Evolutionary conservation across 78 protist genomes (phyloP).

Genomic region (Emiliania huxleyi): DNA sequence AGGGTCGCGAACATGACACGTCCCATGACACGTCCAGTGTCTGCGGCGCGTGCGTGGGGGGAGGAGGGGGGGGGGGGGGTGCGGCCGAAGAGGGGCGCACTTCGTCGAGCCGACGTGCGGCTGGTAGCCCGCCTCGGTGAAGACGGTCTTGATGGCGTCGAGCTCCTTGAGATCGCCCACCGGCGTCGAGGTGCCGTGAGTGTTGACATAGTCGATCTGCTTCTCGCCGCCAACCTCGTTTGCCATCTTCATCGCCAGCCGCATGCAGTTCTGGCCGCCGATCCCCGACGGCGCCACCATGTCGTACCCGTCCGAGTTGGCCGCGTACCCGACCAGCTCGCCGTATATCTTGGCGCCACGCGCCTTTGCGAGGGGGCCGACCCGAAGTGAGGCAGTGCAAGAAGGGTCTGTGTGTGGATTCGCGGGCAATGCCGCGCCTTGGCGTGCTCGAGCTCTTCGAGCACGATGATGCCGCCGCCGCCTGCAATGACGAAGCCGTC

Average conservation of each 20-base stretch:
- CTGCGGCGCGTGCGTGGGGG: no score
- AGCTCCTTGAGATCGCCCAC: constrained; percentile 44
- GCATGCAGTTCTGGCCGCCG: constrained; percentile 44
- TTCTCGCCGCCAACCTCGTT: constrained; percentile 11
- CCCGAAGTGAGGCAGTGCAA: no score
- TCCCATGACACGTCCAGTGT: no score
- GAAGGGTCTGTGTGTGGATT: no score
- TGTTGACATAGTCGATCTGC: constrained; percentile 41
- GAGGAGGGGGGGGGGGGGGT: no score
- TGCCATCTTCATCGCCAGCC: constrained; percentile 42
- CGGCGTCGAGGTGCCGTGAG: constrained; percentile 51
- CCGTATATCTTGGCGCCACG: constrained; percentile 26
- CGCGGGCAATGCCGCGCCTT: no score
- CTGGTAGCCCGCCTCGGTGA: background rate
- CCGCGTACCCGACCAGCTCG: constrained; percentile 39
- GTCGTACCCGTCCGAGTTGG: constrained; percentile 54
- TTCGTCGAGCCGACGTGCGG: constrained; percentile 5
- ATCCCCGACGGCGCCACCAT: constrained; percentile 50
- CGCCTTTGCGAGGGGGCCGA: no score
- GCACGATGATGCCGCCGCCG: constrained; percentile 44
- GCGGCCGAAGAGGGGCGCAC: no score
- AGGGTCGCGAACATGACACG: no score
- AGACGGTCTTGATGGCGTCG: constrained; percentile 3
- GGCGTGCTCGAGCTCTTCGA: constrained; percentile 44
- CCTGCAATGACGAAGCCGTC: constrained; percentile 55